Conservation (phyloP, 176 grass and related monocot species). For the Zoysia pacifica region DNA sequence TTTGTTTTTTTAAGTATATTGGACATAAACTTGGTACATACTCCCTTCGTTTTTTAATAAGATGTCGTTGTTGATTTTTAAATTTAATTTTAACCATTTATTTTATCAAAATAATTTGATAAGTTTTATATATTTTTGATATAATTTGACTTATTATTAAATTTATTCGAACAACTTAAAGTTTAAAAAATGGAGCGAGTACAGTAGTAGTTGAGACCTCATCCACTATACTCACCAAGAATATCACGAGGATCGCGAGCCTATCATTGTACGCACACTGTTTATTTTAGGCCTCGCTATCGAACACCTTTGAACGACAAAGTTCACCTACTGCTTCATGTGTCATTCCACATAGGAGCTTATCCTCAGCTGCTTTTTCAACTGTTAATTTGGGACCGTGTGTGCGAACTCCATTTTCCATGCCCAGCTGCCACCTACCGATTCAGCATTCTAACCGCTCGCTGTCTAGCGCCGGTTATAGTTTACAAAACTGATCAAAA, state of each 20-base stretch:
- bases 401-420: slow-evolving; percentile 1
- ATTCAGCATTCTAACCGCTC: neutral
- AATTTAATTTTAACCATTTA: too few relatives aligned
- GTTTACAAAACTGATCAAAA: too few relatives aligned
- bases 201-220: too few relatives aligned
- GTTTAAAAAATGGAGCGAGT: too few relatives aligned
- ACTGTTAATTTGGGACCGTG: neutral
- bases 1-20: neutral
- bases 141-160: too few relatives aligned
- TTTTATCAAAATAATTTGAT: too few relatives aligned
- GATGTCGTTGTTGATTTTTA: too few relatives aligned
- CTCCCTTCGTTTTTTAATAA: too few relatives aligned
- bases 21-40: too few relatives aligned
- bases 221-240: neutral
- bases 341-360: neutral
- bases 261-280: neutral
- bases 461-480: neutral
- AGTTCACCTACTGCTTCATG: neutral
- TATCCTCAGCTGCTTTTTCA: neutral
- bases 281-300: too few relatives aligned
- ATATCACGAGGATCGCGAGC: neutral
- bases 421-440: neutral
- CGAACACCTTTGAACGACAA: neutral
- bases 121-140: too few relatives aligned
- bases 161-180: too few relatives aligned